Base-by-base conservation (phyloP, 2,329 filamentous ascomycete genomes). In the Penicillium italicum region DNA sequence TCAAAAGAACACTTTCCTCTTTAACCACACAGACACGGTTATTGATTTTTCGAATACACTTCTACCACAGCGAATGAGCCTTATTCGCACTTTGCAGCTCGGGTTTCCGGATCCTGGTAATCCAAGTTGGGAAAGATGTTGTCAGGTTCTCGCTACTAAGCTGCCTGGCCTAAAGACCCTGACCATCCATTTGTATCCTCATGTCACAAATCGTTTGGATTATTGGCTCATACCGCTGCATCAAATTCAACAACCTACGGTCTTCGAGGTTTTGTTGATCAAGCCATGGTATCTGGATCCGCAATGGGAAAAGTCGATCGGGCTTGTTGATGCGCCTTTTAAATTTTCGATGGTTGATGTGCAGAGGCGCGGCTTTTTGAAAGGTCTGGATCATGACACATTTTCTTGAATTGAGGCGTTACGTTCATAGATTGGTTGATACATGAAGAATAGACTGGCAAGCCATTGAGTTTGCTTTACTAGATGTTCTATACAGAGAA, bases 1-100 rank as follows among this genome's bases (percentile, higher is more conserved):
- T 22, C 41, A 37, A n/a, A 45, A 52, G 18, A 52, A 46, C 8
- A 38, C 18, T 8, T 52, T 52, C 20, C 50, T 38, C n/a, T 52
- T 52, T 20, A 26, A 46, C 14, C 18, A 46, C 3, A 45, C 50
- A 46, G 24, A 44, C 10, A 33, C 41, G 2, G 26, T 52, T 11
- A 11, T 46, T 11, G 41, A 38, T 14, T 34, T 52, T 18, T 20
- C 50, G 3, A 5, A 22, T 14, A 38, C 26, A 28, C 41, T 52
- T 11, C 3, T 46, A 46, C 50, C 50, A 18, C 41, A 38, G 18
- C 31, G 41, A 0, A 2, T 31, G 18, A 18, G 18, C 20, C 12
- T 46, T 26, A 46, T 52, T 24, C 50, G 50, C 5, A 52, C 24
- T 30, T 34, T 46, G 1, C 50, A 46, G 14, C 41, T 52, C 33